Conservation (phyloP, 371 early-diverging fungal genomes). For the Mortierella sp. region DNA sequence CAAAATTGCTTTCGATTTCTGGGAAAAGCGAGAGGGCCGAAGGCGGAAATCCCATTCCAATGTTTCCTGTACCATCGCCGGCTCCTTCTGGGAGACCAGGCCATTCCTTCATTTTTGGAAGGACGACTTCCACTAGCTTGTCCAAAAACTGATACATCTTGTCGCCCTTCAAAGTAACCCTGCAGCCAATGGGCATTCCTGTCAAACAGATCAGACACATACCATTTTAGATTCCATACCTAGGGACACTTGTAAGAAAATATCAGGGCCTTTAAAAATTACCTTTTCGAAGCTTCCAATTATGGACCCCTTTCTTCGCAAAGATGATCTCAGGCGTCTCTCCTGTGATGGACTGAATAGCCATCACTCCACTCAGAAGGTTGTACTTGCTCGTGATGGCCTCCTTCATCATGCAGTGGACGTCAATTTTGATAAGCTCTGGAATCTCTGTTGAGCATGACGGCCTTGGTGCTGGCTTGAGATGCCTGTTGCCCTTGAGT, state of each 20-base stretch:
- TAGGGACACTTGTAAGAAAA: too few relatives aligned
- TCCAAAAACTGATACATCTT: conserved; percentile 95
- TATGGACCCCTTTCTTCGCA: conserved; percentile 83
- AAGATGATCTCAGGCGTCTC: conserved; percentile 83
- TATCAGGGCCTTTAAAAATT: background rate
- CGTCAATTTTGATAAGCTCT: conserved; percentile 70
- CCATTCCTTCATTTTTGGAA: conserved; percentile 96
- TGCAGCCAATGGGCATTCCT: conserved; percentile 92
- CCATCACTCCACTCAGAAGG: conserved; percentile 90
- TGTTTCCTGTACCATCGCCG: conserved; percentile 87
- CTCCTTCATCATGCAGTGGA: conserved; percentile 86
- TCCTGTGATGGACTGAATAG: conserved; percentile 91
- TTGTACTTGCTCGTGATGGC: conserved; percentile 91
- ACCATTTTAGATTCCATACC: too few relatives aligned
- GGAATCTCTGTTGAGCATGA: conserved; percentile 70
- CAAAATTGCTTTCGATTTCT: conserved; percentile 95
- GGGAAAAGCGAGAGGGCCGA: conserved; percentile 92
- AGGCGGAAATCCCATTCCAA: conserved; percentile 86
- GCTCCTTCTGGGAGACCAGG: conserved; percentile 78
- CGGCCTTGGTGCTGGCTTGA: conserved; percentile 63
- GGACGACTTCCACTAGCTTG: conserved; percentile 91
- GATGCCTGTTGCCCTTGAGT: conserved; percentile 69
- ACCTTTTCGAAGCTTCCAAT: conserved; percentile 85
- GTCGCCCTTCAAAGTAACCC: conserved; percentile 83
- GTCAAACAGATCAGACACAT: background rate